Base-by-base conservation (phyloP, 2,329 filamentous ascomycete species). In the Ophiocordyceps camponoti-rufipedis region DNA sequence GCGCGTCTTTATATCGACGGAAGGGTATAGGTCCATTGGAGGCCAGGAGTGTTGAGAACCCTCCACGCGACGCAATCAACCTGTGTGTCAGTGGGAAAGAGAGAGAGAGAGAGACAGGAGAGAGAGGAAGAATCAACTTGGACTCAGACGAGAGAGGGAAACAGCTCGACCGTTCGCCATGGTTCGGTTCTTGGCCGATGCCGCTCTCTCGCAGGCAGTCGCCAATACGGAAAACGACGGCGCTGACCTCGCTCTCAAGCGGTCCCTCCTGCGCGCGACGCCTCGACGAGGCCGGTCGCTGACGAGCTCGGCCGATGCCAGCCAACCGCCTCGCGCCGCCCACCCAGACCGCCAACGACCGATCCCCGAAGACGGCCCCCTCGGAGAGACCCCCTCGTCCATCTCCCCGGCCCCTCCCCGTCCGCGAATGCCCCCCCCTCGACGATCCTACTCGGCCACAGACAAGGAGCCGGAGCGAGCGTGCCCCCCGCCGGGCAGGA, bases 391-490 rank as follows among this genome's bases (percentile, higher is more conserved):
- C 46, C 50, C 41, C 42, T 49, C 6, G 46, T 47, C 13, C 51
- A 49, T 4, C 45, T 23, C 23, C 5, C 53, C 35, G 6, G 9
- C 35, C 7, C 35, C 4, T 9, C 14, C 14, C 39, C 14, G 18
- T 23, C 16, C 18, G 18, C 39, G 62, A 45, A 55, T 72, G 31
- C 64, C 66, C 10, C 61, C 66, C 14, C 72, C 72, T 11, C 70
- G 68, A 23, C 67, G 74, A 28, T 77, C 74, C 11, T 74, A 76
- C 57, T 77, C 74, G 9, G 70, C 75, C n/a, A 76, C 70, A 55
- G 72, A 76, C 57, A 70, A 72, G 50, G 72, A 75, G 56, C 74
- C 74, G 46, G 72, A 75, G 55, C 71, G 71, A 1, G 42, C 53
- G 23, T 14, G 56, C 59, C 9, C 54, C 68, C 69, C 66, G 44